A percentile compares a stretch with the other conserved stretches of the same genome.
These are phyloP conservation scores for Dujonia santamariae DNA, from an alignment of 1,139 yeast species.

Conservation along the genomic window DNA sequence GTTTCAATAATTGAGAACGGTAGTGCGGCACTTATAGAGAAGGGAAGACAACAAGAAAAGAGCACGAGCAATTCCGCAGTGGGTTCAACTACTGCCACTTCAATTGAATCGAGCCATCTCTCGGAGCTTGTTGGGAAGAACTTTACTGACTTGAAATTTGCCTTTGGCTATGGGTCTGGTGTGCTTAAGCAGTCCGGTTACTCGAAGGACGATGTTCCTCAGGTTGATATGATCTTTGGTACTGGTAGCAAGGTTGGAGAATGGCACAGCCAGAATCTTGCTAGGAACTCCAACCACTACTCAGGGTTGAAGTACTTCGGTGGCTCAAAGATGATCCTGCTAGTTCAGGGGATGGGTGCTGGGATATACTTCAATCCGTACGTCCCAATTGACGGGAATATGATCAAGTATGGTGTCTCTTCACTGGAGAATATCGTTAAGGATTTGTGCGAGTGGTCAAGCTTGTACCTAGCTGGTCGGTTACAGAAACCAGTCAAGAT, in stretches of 20 bases:
- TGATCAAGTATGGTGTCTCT: conserved; percentile 85
- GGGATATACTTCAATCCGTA: conserved; percentile 95
- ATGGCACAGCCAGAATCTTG: conserved; percentile 74
- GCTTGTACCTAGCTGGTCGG: conserved; percentile 88
- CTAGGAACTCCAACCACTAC: conserved; percentile 70
- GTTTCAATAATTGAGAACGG: conserved; percentile 2
- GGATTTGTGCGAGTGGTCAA: conserved; percentile 80
- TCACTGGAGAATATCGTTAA: conserved; percentile 55
- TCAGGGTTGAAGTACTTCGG: conserved; percentile 65
- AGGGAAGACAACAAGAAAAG: too few species aligned
- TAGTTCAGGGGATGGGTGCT: conserved; percentile 73
- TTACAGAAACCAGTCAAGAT: conserved; percentile 91
- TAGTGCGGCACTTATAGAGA: too few species aligned
- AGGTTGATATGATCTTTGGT: conserved; percentile 83
- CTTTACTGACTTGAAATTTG: conserved; percentile 58
- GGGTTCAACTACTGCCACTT: too few species aligned
- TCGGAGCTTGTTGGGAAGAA: neutral
- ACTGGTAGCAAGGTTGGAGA: conserved; percentile 62
- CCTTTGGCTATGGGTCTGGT: conserved; percentile 95
- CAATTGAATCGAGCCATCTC: too few species aligned
- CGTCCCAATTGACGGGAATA: conserved; percentile 55
- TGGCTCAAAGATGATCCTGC: conserved; percentile 47
- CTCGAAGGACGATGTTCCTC: conserved; percentile 44
- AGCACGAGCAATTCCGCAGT: too few species aligned
- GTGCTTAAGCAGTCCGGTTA: conserved; percentile 78